Base-by-base conservation (phyloP, 2,329 filamentous ascomycete genomes). In the Magnaporthiopsis poae region DNA sequence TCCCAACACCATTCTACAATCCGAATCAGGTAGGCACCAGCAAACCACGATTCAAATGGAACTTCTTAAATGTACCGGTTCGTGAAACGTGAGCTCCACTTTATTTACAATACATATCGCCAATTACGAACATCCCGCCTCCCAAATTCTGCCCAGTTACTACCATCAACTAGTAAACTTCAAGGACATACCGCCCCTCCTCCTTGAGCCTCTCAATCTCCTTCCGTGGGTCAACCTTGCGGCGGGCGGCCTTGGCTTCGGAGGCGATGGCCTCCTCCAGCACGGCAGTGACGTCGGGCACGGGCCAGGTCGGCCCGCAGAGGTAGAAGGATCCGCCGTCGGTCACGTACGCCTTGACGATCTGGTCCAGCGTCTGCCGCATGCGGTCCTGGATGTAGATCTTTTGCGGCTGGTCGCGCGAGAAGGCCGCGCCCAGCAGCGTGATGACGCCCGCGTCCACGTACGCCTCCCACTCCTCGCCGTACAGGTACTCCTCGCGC, bases 361-460 rank as follows among this genome's bases (percentile, higher is more conserved):
- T 96, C 69, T 95, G 88, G 61, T 82, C 80, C 68, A 98, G 80
- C 0, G 89, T 92, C 84, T 98, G 85, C 67, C 95, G 85, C 95
- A 99, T 99, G 71, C 93, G 87, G 77, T 99, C 95, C 82, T 99
- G 95, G 75, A 99, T 99, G 80, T 99, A 99, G 71, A 99, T 96
- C 88, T 99, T 99, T 81, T 97, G 85, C 21, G 91, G 90, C 84
- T 99, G 95, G 76, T 99, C 95, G 76, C 95, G 90, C 68, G 91
- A 96, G 84, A 99, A 99, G 61, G 95, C 95, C 65, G 91, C 88
- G 65, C 95, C 95, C 64, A 99, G 86, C 60, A 96, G 85, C 0
- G 95, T 99, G 76, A 99, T 93, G 72, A 99, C 91, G 65, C 95
- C 95, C 0, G 95, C 92, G 68, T 93, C 94, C 75, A 95, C 87